Base-by-base conservation (phyloP, 2,329 filamentous ascomycete genomes). In the Bimuria novae-zelandiae region DNA sequence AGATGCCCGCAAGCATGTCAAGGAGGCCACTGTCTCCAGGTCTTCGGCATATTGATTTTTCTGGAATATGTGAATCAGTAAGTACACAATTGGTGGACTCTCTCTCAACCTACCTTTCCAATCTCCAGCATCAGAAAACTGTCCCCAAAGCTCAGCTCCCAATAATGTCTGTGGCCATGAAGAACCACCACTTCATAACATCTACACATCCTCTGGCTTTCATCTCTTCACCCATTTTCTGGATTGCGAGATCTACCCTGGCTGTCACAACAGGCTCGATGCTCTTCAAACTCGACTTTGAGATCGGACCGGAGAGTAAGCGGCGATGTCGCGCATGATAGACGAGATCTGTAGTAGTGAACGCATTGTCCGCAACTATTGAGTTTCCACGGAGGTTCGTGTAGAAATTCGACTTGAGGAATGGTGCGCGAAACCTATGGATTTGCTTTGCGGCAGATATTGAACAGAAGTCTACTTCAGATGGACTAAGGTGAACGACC, bases 131-230 rank as follows among this genome's bases (percentile, higher is more conserved):
- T 79, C 0, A 69, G 65, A 52, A 84, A 84, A 0, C 80, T 80
- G n/a, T 83, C 76, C 0, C 82, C 82, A 63, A 85, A 85, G 1
- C 71, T 77, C 5, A 85, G 64, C 45, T 83, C 75, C 77, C 80
- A 44, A 84, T 81, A 0, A 82, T 67, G 59, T 85, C 83, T 0
- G 81, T 82, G 0, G 81, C 68, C 74, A 83, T 77, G 47, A 82
- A 82, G 5, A 77, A 63, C 70, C 75, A 81, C 82, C 82, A 85
- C 51, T 82, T 82, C 52, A 76, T 74, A 0, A 84, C 65, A 54
- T 85, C 81, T 0, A 69, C 72, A 0, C 54, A 67, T 0, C 77
- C 74, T 0, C 59, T 59, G 14, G 45, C 61, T 57, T 72, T 51
- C 54, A 77, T 73, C 42, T 84, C 80, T n/a, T 76, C 65, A 0